Conservation (phyloP, 2,329 filamentous ascomycete genomes). For the Microascus cirrosus region DNA sequence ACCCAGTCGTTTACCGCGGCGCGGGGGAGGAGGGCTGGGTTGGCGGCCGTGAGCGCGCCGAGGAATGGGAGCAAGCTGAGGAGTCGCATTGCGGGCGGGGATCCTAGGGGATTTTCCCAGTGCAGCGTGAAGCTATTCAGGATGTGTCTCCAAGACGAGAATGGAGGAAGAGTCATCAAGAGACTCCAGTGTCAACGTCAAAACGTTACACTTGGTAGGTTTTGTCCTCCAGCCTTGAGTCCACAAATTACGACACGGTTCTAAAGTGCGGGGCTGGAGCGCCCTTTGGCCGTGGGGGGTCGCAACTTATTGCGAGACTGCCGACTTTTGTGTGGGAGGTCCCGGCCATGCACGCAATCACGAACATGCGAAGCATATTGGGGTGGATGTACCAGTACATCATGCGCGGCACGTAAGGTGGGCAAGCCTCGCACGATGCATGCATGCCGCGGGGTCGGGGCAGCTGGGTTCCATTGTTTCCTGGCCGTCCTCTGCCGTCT, state of each 20-base stretch:
- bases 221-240: too few species aligned
- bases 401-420: neutral
- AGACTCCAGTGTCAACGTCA: too few species aligned
- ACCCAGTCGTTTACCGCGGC: conserved; percentile 15
- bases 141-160: too few species aligned
- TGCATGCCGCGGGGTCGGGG: neutral
- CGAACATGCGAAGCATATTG: neutral
- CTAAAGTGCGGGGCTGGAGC: neutral
- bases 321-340: conserved; percentile 1
- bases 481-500: too few species aligned
- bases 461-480: too few species aligned
- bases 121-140: too few species aligned
- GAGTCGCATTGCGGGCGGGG: too few species aligned
- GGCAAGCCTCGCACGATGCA: neutral
- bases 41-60: conserved; percentile 6
- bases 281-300: too few species aligned
- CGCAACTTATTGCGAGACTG: neutral
- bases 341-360: neutral
- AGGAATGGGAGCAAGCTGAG: conserved; percentile 1
- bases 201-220: too few species aligned
- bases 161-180: too few species aligned
- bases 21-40: conserved; percentile 5
- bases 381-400: neutral
- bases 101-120: too few species aligned
- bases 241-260: too few species aligned